These are phyloP conservation scores for Aspergillus incahuasiensis DNA, from an alignment of 495 filamentous ascomycete genomes.

Conservation along the genomic window DNA sequence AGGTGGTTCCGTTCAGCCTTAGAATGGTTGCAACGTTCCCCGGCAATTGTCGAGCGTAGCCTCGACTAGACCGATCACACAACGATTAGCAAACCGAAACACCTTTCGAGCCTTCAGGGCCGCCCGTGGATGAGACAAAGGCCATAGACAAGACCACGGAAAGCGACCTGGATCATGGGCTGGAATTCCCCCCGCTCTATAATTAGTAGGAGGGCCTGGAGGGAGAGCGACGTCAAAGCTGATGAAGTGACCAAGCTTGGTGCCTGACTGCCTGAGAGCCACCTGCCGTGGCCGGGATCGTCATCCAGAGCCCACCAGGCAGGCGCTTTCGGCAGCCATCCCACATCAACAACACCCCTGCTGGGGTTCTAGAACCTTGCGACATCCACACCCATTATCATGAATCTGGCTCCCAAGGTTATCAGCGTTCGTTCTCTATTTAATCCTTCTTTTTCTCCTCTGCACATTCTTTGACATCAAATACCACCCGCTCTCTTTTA, in stretches of 20 bases:
- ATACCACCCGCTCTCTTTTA: not conserved
- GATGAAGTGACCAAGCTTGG: not conserved
- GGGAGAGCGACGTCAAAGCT: too few species aligned
- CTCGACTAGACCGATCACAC: not conserved
- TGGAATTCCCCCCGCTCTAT: not conserved
- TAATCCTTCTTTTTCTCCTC: constrained; percentile 2
- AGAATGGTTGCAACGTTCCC: constrained; percentile 1
- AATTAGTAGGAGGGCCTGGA: not conserved
- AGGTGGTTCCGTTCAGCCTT: not conserved
- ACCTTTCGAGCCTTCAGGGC: not conserved
- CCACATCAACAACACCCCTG: not conserved
- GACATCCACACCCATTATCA: not conserved
- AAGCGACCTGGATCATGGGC: not conserved
- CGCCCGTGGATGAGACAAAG: too few species aligned
- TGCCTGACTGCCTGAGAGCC: not conserved
- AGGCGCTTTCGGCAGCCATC: constrained; percentile 1
- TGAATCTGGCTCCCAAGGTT: not conserved
- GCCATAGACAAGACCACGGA: not conserved
- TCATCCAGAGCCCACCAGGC: constrained; percentile 6
- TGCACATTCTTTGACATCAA: not conserved
- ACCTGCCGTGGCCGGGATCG: constrained; percentile 11
- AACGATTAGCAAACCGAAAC: not conserved
- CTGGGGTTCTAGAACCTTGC: constrained; percentile 4
- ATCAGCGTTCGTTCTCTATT: not conserved
- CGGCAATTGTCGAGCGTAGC: constrained; percentile 11